Evolutionary conservation across 2,329 filamentous ascomycete genomes (phyloP), one percentile per base, ranked within the genome.

Genomic region (Aspergillus intermedius): DNA sequence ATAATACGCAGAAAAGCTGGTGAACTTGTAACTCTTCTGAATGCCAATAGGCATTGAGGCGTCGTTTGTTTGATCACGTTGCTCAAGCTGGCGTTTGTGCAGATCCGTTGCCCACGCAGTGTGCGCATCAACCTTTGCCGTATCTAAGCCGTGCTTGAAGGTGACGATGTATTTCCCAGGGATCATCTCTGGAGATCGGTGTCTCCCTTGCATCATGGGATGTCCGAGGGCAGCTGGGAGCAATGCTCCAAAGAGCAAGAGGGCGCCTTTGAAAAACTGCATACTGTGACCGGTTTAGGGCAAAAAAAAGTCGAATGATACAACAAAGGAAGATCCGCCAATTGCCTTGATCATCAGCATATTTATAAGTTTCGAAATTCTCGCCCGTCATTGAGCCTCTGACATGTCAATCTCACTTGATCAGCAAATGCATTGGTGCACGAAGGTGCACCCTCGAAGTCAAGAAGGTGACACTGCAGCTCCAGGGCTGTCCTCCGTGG

Each of bases 11-110:
- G 70, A 70, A 59, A 72, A 75, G 42, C 64, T 59, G 37, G 65
- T 58, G 56, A 76, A 71, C 37, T 61, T 62, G 60, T 69, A 76
- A 12, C 64, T 67, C 54, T 70, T 69, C 55, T 74, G 68, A 8
- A 77, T 58, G 46, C 68, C 49, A 35, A 42, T n/a, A 42, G 48
- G 44, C 43, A 53, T 22, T 2, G 7, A 21, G 58, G 64, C 48
- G 1, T 41, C 40, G 5, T 43, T 47, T 21, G 46, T n/a, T 19
- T 41, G 15, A 45, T 35, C 51, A 30, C 50, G 55, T 37, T 52
- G 50, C 42, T 50, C 51, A 5, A 55, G 30, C 37, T 54, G 56
- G 48, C 56, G 58, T 37, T 45, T 53, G 51, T 60, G 58, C 23
- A 60, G 32, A 8, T 49, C 45, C 5, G 53, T 54, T 17, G 56